These are phyloP conservation scores for Parmelia sp. DNA, from an alignment of 495 filamentous ascomycete genomes.

Conservation along the genomic window DNA sequence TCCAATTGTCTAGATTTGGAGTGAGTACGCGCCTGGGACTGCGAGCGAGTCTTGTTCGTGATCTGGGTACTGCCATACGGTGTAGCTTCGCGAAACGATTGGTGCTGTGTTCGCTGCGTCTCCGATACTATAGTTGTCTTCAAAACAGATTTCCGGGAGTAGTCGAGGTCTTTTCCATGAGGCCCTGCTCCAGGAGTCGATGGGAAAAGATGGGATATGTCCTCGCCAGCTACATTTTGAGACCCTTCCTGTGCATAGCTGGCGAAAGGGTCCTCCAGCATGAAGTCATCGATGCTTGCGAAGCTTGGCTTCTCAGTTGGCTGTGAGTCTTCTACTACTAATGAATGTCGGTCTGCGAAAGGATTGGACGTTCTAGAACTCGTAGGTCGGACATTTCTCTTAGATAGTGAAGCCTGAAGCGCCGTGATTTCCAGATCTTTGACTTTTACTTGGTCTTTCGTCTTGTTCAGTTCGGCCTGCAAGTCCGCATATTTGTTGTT, in stretches of 20 bases:
- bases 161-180: neutral
- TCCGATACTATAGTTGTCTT: neutral
- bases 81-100: neutral
- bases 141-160: neutral
- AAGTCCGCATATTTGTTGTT: neutral
- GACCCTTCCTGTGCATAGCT: conserved; percentile 2
- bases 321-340: neutral
- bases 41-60: neutral
- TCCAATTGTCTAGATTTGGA: neutral
- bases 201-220: conserved; percentile 2
- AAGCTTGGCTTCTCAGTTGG: neutral
- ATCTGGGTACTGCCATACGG: neutral
- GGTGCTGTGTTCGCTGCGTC: neutral
- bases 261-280: neutral
- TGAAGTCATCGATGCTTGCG: neutral
- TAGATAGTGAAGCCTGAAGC: neutral
- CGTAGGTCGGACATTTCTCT: neutral
- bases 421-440: conserved; percentile 1
- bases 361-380: neutral
- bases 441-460: neutral
- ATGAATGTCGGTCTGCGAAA: neutral
- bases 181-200: neutral
- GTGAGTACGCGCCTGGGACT: neutral
- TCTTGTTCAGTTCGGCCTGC: neutral
- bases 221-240: neutral